Evolutionary conservation across 2,329 filamentous ascomycete species (phyloP), one percentile per base, ranked within the genome.

Genomic region (Ascochyta koolunga): DNA sequence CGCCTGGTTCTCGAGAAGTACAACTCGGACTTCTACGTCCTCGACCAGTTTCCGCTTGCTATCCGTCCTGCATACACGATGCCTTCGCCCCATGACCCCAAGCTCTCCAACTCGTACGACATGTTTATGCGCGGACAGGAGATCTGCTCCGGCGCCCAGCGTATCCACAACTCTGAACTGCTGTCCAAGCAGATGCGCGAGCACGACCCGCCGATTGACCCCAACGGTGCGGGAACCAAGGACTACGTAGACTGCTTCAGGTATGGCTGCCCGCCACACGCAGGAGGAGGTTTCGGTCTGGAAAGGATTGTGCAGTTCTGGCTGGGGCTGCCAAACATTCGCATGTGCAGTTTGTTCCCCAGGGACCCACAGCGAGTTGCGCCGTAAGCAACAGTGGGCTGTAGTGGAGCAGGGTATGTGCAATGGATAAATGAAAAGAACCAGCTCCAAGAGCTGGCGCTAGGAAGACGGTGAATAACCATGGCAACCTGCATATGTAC

Each of bases 61-160:
- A 90, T 95, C 18, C 86, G 95, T 25, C 93, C 93, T 5, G 96
- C 96, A 78, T 98, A 97, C 78, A 92, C 93, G 58, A 91, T 93
- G 80, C 86, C 90, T 48, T 89, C 72, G 29, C 74, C 78, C 33
- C 33, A 60, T 32, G 70, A 77, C 62, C 67, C 77, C 6, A 64
- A 81, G 76, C 79, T 79, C 65, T 78, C 82, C 37, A 87, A 88
- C 77, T 85, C 82, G 3, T 88, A 87, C 74, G 86, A 88, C 72
- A 86, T 88, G 78, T 88, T 88, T 79, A 88, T 88, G 85, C 83
- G 86, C 63, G 86, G 86, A 13, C 85, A 88, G 71, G 86, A 88
- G 71, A 88, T 88, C 71, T 83, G 86, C 80, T 86, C 83, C 9
- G 86, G 86, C 54, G 86, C 85, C 9, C 86, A 88, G 74, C 85